Evolutionary conservation across 257 asterid genomes (phyloP), one percentile per base, ranked within the genome.

Genomic region (Lycium ferocissimum): DNA sequence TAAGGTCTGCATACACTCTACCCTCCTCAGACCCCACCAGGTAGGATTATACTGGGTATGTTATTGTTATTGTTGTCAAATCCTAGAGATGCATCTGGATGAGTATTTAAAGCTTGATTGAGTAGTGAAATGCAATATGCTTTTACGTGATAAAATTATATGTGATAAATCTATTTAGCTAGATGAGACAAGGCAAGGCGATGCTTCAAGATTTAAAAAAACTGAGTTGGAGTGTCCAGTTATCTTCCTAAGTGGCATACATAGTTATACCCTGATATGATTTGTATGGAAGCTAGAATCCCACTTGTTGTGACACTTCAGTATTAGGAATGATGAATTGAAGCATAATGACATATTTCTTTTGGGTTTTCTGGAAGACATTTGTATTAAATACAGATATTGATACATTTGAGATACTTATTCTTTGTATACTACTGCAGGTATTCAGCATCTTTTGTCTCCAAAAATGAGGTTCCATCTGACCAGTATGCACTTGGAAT

Each of bases 401-500:
- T 43, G 45, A n/a, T 57, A 56, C n/a, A 18, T 76, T 67, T 84
- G 6, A 17, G 38, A 71, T 75, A 53, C 84, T 76, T 80, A 12
- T 84, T 37, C 20, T 58, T 73, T 3, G 53, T 86, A 85, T 73
- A n/a, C 65, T 51, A 11, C 20, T 83, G 58, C 97, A 96, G 99
- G 87, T 96, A 96, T 82, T 95, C 99, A 40, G 96, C 93, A 54
- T 89, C 90, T 76, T 33, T 95, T 62, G 98, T 96, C 85, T 89
- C 95, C 37, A 90, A 86, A 86, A 86, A 93, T 18, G 94, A 94
- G 91, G 85, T 96, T 84, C 94, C 98, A 22, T 69, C 97, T 2
- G 92, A 91, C 83, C 95, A 92, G 87, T 96, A 95, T 89, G 98
- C 98, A 70, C 89, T 93, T 65, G 95, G 89, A 83, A 81, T 96